These are phyloP conservation scores for Potentilla sterilis DNA, from an alignment of 306 rosid species.

Conservation along the genomic window DNA sequence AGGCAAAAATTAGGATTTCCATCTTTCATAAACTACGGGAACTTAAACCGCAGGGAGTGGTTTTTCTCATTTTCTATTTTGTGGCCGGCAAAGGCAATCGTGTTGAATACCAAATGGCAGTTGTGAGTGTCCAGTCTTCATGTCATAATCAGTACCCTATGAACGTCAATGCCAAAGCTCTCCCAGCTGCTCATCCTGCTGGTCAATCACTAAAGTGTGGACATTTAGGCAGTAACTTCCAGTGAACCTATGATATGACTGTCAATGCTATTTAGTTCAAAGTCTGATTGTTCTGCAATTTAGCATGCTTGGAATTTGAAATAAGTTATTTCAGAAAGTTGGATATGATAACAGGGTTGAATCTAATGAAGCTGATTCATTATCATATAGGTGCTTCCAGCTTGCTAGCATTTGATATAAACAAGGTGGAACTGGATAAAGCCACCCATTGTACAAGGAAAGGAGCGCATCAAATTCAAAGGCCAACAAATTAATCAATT, in stretches of 20 bases:
- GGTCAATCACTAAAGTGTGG: not conserved
- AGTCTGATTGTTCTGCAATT: not conserved
- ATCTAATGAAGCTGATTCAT: not conserved
- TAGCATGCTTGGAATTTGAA: not conserved
- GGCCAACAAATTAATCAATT: not conserved
- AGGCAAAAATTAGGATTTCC: not conserved
- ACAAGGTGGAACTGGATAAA: not conserved
- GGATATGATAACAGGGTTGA: not conserved
- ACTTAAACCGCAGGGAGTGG: not conserved
- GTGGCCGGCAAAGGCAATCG: not conserved
- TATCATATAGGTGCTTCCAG: not conserved
- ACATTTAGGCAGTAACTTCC: not conserved
- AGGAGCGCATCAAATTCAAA: not conserved
- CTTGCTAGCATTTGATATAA: not conserved
- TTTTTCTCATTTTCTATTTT: not conserved
- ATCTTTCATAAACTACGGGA: too few species aligned
- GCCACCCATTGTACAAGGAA: not conserved
- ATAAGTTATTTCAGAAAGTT: not conserved
- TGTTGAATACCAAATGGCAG: not conserved
- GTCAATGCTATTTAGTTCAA: not conserved
- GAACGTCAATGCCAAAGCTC: not conserved
- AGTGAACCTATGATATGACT: not conserved
- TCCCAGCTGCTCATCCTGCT: not conserved
- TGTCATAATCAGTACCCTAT: not conserved
- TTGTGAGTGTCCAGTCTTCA: not conserved